Evolutionary conservation across 768 basidiomycete genomes (phyloP), one percentile per base, ranked within the genome.

Genomic region (Rickenella mellea): DNA sequence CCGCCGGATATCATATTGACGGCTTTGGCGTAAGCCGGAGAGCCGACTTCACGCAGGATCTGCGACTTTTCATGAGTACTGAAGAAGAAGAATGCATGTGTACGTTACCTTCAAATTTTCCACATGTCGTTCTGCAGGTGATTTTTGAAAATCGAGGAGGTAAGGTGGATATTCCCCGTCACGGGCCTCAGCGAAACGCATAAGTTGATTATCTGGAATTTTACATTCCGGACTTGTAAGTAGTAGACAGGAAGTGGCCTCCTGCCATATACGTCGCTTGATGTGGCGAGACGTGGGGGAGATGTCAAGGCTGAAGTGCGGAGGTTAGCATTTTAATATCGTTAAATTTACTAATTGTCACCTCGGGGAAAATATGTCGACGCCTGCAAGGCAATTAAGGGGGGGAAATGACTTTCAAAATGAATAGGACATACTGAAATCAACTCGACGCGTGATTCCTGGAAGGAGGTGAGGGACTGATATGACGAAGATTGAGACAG

Each of bases 321-420:
- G 41, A 27, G 41, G 30, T 24, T 27, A 42, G 22, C 7, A 6
- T 27, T 5, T 21, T 26, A 28, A 45, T 6, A 37, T 24, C 36
- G 6, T 26, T 8, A 21, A 8, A 40, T 19, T 21, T 38, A 37
- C 21, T 42, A 57, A 50, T 46, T n/a, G n/a, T 36, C 61, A 77
- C 82, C 73, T 68, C 17, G 86, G 86, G 12, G 83, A 86, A 56
- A 88, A 88, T 39, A 88, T 72, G 55, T 89, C 86, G 47, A 88
- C 72, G 57, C 82, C 82, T 85, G 26, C 14, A 30, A 38, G 30
- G 21, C 8, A 25, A 40, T 17, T 33, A 33, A 39, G 40, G 8
- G 25, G 39, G 29, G 15, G 36, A 15, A 24, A 30, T 15, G 19
- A 27, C 25, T 27, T 27, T 21, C 41, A 25, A 40, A 6, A 20